Conservation (phyloP, 768 basidiomycete species). For the Suillus sp. region DNA sequence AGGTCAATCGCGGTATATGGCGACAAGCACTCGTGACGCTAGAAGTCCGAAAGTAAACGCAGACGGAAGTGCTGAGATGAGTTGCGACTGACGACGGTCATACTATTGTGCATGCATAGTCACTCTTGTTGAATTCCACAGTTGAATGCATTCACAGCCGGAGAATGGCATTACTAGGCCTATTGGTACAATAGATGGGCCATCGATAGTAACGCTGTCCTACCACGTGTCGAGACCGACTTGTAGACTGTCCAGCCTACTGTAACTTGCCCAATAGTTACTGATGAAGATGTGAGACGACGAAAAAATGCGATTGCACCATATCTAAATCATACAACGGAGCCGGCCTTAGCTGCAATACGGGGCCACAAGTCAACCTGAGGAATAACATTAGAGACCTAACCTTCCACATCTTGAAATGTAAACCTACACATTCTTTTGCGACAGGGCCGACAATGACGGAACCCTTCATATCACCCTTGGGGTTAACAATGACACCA, state of each 20-base stretch:
- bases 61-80: background rate
- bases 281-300: background rate
- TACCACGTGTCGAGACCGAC: background rate
- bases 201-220: background rate
- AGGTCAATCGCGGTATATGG: background rate
- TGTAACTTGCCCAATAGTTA: background rate
- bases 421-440: slow-evolving; percentile 91
- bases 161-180: background rate
- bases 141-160: background rate
- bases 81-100: background rate
- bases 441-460: slow-evolving; percentile 96
- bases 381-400: slow-evolving; percentile 4
- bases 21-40: background rate
- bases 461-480: slow-evolving; percentile 99
- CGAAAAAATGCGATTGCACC: slow-evolving; percentile 5
- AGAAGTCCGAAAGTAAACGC: background rate
- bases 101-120: background rate
- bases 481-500: slow-evolving; percentile 96
- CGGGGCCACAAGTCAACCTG: slow-evolving; percentile 98
- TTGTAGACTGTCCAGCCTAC: background rate
- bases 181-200: background rate
- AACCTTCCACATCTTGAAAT: background rate
- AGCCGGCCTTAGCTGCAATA: slow-evolving; percentile 98
- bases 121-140: background rate
- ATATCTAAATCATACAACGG: slow-evolving; percentile 74